phyloP scores from a whole-genome alignment of 1,284 basidiomycete species.

The Anthracocystis walkeri region DNA sequence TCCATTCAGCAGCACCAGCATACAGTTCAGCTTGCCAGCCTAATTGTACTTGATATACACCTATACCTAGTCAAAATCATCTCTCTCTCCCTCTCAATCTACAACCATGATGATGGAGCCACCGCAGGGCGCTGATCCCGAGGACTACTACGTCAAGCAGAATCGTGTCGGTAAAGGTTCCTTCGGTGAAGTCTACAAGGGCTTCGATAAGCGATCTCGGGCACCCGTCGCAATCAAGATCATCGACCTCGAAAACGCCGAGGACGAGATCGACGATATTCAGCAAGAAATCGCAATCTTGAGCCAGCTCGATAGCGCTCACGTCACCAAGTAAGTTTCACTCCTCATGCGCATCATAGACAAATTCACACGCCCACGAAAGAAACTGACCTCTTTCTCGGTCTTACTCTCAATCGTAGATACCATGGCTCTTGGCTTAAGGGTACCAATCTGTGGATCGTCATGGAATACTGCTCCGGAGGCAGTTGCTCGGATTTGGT shows the following conservation, averaged over 20 bases:
- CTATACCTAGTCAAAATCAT: neutral
- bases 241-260: conserved; percentile 97
- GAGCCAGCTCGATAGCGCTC: conserved; percentile 93
- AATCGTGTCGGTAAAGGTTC: conserved; percentile 79
- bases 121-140: conserved; percentile 60
- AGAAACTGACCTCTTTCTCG: neutral
- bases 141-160: conserved; percentile 83
- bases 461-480: conserved; percentile 89
- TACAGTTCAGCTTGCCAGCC: conserved; percentile 4
- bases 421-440: conserved; percentile 96
- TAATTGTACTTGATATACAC: neutral
- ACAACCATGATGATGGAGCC: conserved; percentile 36
- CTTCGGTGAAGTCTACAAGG: conserved; percentile 69
- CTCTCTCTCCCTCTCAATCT: neutral
- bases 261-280: conserved; percentile 99
- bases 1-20: neutral
- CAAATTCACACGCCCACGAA: neutral
- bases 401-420: conserved; percentile 71
- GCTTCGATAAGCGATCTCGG: conserved; percentile 59
- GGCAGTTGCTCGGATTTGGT: conserved; percentile 74
- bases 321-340: conserved; percentile 82
- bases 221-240: conserved; percentile 81
- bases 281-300: conserved; percentile 99
- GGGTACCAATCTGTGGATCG: conserved; percentile 93
- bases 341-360: neutral